A percentile compares a stretch with the other conserved stretches of the same genome.
phyloP scores from a whole-genome alignment of 2,329 filamentous ascomycete species.

The Fusarium drepaniforme region DNA sequence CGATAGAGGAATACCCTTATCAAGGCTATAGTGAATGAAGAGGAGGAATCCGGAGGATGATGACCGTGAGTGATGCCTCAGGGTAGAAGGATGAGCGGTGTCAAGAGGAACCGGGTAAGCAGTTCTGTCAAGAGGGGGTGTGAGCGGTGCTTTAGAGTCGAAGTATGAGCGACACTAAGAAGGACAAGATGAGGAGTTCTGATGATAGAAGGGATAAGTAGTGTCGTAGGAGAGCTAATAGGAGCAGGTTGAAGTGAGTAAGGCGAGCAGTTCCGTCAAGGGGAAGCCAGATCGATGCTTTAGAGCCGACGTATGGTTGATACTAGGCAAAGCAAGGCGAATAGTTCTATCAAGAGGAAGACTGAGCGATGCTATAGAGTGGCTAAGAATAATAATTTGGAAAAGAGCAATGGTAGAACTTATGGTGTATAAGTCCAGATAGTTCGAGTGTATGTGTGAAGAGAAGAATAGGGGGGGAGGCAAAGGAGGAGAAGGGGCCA shows the following conservation, averaged over 20 bases:
- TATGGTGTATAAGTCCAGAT: neutral
- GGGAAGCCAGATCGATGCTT: neutral
- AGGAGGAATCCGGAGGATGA: neutral
- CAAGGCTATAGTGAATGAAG: neutral
- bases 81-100: neutral
- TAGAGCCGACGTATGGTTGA: neutral
- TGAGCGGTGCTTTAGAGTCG: neutral
- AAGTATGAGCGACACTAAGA: neutral
- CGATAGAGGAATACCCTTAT: neutral
- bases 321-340: neutral
- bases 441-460: neutral
- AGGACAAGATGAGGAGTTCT: neutral
- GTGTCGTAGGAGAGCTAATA: neutral
- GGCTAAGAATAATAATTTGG: fast-evolving
- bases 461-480: neutral
- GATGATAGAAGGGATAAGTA: fast-evolving
- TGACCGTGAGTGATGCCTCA: neutral
- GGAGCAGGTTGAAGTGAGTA: neutral
- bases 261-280: neutral
- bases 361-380: neutral
- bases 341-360: neutral
- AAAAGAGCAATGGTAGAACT: neutral
- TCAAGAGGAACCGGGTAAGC: neutral
- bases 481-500: neutral
- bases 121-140: neutral